A percentile compares a stretch with the other conserved stretches of the same genome.
Conservation (phyloP, 768 basidiomycete species). For the Lactarius akahatsu region DNA sequence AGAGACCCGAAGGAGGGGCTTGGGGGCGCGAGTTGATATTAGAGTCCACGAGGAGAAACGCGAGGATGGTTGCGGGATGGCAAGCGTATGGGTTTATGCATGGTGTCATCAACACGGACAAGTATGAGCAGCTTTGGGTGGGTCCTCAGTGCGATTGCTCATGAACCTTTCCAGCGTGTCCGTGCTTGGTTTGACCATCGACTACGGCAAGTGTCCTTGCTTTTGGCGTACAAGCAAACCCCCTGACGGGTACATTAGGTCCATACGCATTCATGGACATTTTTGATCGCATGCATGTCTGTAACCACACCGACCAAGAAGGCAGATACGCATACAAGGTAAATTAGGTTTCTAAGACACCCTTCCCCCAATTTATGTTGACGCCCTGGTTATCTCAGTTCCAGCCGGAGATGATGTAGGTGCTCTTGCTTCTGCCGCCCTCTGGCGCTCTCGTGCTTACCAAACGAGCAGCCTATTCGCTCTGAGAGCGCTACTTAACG, state of each 20-base stretch:
- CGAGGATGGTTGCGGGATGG: constrained; percentile 92
- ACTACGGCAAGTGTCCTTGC: constrained; percentile 52
- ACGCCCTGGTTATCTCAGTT: constrained; percentile 39
- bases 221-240: background rate
- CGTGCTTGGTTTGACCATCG: constrained; percentile 71
- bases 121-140: constrained; percentile 46
- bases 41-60: constrained; percentile 83
- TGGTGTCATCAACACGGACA: constrained; percentile 97
- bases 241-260: constrained; percentile 42
- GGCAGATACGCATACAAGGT: constrained; percentile 76
- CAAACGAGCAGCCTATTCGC: constrained; percentile 60
- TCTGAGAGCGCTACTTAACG: constrained; percentile 68
- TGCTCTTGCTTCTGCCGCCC: constrained; percentile 1
- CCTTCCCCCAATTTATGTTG: constrained; percentile 16
- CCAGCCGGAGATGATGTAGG: constrained; percentile 81
- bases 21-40: constrained; percentile 75
- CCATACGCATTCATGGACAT: constrained; percentile 97
- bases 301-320: constrained; percentile 82
- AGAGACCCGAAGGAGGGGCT: constrained; percentile 36
- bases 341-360: constrained; percentile 16
- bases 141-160: constrained; percentile 18
- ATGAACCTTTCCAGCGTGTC: constrained; percentile 51
- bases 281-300: constrained; percentile 80
- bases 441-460: constrained; percentile 14
- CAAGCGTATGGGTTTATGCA: constrained; percentile 95